A percentile compares a stretch with the other conserved stretches of the same genome.
Evolutionary conservation across 495 filamentous ascomycete genomes (phyloP).

Genomic region (Penicillium argentinense): DNA sequence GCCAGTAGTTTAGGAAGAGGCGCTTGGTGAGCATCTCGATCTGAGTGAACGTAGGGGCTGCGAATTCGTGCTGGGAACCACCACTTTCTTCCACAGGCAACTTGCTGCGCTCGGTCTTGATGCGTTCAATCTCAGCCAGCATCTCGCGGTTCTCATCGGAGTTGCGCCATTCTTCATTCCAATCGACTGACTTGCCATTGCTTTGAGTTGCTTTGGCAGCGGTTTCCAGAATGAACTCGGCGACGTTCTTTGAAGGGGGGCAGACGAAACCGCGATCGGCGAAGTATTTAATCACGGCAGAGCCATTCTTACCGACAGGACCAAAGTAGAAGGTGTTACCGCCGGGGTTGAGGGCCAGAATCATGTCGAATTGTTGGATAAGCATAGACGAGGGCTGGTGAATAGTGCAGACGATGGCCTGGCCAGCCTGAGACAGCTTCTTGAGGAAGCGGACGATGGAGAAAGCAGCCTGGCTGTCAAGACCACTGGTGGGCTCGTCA

Average conservation of each 20-base stretch:
- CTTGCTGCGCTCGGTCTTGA: constrained; percentile 56
- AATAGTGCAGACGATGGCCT: constrained; percentile 80
- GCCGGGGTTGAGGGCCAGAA: constrained; percentile 67
- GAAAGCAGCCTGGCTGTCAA: constrained; percentile 82
- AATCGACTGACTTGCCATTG: constrained; percentile 58
- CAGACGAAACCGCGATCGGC: constrained; percentile 59
- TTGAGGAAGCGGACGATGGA: constrained; percentile 81
- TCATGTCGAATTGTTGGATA: constrained; percentile 75
- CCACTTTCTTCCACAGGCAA: constrained; percentile 36
- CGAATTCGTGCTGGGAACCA: constrained; percentile 56
- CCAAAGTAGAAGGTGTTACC: constrained; percentile 77
- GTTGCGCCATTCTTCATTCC: constrained; percentile 71
- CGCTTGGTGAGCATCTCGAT: constrained; percentile 61
- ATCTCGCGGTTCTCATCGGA: constrained; percentile 55
- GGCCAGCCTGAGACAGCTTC: constrained; percentile 75
- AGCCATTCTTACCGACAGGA: constrained; percentile 63
- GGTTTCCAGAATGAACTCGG: constrained; percentile 83
- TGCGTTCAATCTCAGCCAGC: constrained; percentile 58
- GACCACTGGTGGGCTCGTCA: constrained; percentile 78
- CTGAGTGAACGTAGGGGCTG: constrained; percentile 60
- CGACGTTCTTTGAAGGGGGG: constrained; percentile 68
- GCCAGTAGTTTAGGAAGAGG: constrained; percentile 70
- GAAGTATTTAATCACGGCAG: constrained; percentile 66
- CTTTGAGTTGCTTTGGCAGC: constrained; percentile 59
- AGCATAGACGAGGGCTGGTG: constrained; percentile 73